Evolutionary conservation across 2,329 filamentous ascomycete species (phyloP), one percentile per base, ranked within the genome.

Genomic region (Hypomyces perniciosus): DNA sequence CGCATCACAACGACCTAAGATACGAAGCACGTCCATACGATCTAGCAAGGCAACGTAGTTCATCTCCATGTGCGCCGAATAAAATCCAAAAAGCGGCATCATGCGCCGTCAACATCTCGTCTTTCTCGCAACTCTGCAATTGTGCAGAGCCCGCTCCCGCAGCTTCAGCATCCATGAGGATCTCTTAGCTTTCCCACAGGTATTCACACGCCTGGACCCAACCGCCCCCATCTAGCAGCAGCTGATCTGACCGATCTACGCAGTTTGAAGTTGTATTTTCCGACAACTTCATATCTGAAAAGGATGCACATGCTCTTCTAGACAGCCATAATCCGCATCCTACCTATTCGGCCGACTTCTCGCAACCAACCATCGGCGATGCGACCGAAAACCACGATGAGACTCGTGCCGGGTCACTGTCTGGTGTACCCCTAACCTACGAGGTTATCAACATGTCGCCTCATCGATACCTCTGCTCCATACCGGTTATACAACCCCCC

Each of bases 111-210:
- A 71, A 59, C 66, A 69, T 51, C 51, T 79, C 48, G 57, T 71
- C 10, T 59, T 80, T 43, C 62, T 80, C 51, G 71, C 71, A 41
- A 62, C 63, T 44, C 58, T 72, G 57, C 75, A 70, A 65, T 69
- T 79, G 30, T 70, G 68, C 59, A 61, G 59, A 56, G 79, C 77
- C 58, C 73, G 74, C 42, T 74, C 77, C 42, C 73, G 72, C 6
- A 71, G 75, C 49, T 96, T 96, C 73, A 95, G 85, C 71, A 87
- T 95, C 51, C 84, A 93, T 62, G 89, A 95, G 64, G 91, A 96
- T 65, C 69, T 96, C 46, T 78, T 95, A 51, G 90, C 90, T 13
- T 90, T 86, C 69, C 91, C 91, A 8, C 89, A 93, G 78, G 88
- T 92, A 75, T 56, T 74, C 62, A 39, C 62, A 39, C 28, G 48